Conservation (phyloP, 176 grass and related monocot species). For the Bolboschoenus planiculmis region DNA sequence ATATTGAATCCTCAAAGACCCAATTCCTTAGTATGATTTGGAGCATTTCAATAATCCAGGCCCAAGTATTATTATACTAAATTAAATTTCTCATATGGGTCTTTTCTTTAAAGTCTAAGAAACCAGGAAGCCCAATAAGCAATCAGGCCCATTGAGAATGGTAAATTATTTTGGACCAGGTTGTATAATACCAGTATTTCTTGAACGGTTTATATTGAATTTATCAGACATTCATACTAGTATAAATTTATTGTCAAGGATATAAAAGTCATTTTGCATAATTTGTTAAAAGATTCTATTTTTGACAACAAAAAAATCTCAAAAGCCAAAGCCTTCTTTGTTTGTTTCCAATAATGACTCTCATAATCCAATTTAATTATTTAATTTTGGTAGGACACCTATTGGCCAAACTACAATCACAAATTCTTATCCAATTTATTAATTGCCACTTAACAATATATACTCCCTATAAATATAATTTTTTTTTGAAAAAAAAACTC, state of each 20-base stretch:
- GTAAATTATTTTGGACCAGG: too few relatives aligned
- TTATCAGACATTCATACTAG: too few relatives aligned
- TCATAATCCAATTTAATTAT: neutral
- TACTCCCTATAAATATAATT: neutral
- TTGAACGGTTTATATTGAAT: too few relatives aligned
- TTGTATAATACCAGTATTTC: too few relatives aligned
- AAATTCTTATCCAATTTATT: neutral
- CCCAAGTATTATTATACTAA: neutral
- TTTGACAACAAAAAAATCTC: neutral
- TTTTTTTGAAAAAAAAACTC: too few relatives aligned
- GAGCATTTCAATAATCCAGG: neutral
- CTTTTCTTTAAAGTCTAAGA: too few relatives aligned
- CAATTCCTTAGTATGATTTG: neutral
- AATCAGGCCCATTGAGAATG: too few relatives aligned
- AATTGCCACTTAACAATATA: neutral
- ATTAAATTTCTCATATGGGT: too few relatives aligned
- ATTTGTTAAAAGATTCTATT: neutral
- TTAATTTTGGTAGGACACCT: neutral
- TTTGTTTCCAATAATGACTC: neutral
- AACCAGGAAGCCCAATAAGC: too few relatives aligned
- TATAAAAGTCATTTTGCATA: neutral
- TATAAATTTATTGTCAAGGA: too few relatives aligned
- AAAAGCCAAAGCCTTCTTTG: neutral
- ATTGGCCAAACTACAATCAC: neutral
- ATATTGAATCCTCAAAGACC: neutral